Base-by-base conservation (phyloP, 345 rosid genomes). In the Xanthoceras sorbifolium region DNA sequence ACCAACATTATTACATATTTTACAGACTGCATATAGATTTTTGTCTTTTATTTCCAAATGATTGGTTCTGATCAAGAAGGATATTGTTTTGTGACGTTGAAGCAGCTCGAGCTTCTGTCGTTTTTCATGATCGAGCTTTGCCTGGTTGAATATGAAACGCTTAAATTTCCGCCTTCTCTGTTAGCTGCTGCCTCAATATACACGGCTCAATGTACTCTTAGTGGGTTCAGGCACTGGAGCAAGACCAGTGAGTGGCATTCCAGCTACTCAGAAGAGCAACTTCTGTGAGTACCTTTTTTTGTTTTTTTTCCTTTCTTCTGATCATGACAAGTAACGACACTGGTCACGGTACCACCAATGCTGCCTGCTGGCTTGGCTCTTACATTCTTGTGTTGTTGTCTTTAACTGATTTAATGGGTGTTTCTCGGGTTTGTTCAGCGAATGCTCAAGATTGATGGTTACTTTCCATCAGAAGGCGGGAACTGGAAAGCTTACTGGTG, bases 371-470 rank as follows among this genome's bases (percentile, higher is more conserved):
- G 4, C 3, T 54, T 54, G 9, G 60, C 11, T 54, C 23, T 5
- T 54, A n/a, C 60, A 54, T 54, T 54, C 60, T 22, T 6, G 15
- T 71, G 25, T 71, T 32, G 11, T n/a, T n/a, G n/a, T n/a, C n/a
- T 8, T 11, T 26, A 15, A 32, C 20, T 44, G 20, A 26, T 32
- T 32, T 36, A 48, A 50, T 63, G n/a, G 64, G 34, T 52, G n/a
- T 11, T 59, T 70, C 34, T 46, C 55, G 6, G 55, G 38, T 46
- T 23, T 63, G 46, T 57, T 59, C 67, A 96, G 99, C 79, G 97
- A 92, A 76, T 96, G 99, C 80, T 86, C 97, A 54, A 88, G 84
- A 77, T 73, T 88, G 86, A 97, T 97, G 90, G 97, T 89, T 60
- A 77, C 65, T 40, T 89, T 87, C 72, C 98, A 97, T 85, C 86